Evolutionary conservation across 2,329 filamentous ascomycete genomes (phyloP), one percentile per base, ranked within the genome.

Genomic region (Drechmeria coniospora): DNA sequence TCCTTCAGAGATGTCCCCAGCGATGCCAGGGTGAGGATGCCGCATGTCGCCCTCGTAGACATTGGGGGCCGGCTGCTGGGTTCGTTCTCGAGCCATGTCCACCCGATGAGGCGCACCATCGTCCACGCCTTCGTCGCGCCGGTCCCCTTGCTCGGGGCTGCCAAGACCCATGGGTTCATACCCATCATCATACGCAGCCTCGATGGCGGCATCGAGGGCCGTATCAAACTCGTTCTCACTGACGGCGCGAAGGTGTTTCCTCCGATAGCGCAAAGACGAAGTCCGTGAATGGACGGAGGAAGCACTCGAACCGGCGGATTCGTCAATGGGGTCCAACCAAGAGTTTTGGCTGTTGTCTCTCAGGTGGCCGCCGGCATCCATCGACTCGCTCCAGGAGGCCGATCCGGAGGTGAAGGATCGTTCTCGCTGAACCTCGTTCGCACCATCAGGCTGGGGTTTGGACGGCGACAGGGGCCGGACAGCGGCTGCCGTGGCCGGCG

Each of bases 251-350:
- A 82, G 68, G 37, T 79, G 76, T 43, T 77, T 81, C 36, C 78
- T 66, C 35, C 71, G 65, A 26, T 79, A 54, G 23, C 73, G 67
- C 32, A 76, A 55, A 2, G 78, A 81, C 1, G 80, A 86, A 4
- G 77, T 74, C 26, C 80, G 65, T 0, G 86, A 92, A 47, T 84
- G 81, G 2, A 83, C 65, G 1, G 86, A 93, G 2, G 81, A 82
- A 3, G 69, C 65, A 4, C 74, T 75, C 1, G 86, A 93, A 12
- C 71, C 78, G 20, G 77, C 81, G 14, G 84, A 93, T 42, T 93
- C 86, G 47, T 92, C 81, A 31, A 92, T 90, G 1, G 83, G 87
- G 46, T 93, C 82, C n/a, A 93, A 56, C 86, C 86, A 93, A 1
- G 84, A 92, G 28, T 79, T 83, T 35, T 78, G 75, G 44, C 81